phyloP scores from a whole-genome alignment of 2,329 filamentous ascomycete species.

The Talaromyces funiculosus region DNA sequence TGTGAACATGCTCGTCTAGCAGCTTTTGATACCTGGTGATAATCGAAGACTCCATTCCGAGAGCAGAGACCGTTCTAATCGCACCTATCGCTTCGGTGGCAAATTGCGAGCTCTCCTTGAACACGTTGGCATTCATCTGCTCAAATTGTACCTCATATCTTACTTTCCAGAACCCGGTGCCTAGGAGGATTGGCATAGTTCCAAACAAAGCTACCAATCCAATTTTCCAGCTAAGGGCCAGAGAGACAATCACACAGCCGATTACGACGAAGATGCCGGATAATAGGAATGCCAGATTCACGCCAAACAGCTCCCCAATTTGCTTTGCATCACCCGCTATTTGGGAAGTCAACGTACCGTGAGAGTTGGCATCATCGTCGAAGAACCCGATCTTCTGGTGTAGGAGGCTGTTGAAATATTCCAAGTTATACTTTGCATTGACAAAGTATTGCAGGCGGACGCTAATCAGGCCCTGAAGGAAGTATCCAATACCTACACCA shows the following conservation, averaged over 20 bases:
- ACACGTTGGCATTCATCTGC: constrained; percentile 61
- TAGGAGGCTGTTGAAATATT: constrained; percentile 44
- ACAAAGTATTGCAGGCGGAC: constrained; percentile 6
- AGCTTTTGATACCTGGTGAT: constrained; percentile 56
- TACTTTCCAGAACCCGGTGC: constrained; percentile 47
- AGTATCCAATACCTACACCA: constrained; percentile 5
- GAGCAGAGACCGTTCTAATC: constrained; percentile 64
- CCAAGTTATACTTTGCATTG: constrained; percentile 7
- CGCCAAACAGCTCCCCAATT: constrained; percentile 47
- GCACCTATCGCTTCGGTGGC: constrained; percentile 55
- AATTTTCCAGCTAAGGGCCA: constrained; percentile 71
- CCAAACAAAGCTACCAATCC: constrained; percentile 62
- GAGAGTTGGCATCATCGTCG: constrained; percentile 43
- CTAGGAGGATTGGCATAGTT: constrained; percentile 47
- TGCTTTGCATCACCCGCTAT: constrained; percentile 47
- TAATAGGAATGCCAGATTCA: constrained; percentile 47
- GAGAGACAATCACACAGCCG: constrained; percentile 62
- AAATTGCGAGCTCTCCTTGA: constrained; percentile 62
- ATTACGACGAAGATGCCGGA: constrained; percentile 61
- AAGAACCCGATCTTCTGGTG: constrained; percentile 40
- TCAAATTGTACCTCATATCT: constrained; percentile 65
- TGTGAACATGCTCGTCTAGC: constrained; percentile 53
- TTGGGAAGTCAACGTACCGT: constrained; percentile 44
- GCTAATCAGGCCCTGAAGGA: background rate
- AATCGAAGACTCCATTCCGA: constrained; percentile 65